Evolutionary conservation across 2,329 filamentous ascomycete genomes (phyloP).

Genomic region (Fusarium udum): DNA sequence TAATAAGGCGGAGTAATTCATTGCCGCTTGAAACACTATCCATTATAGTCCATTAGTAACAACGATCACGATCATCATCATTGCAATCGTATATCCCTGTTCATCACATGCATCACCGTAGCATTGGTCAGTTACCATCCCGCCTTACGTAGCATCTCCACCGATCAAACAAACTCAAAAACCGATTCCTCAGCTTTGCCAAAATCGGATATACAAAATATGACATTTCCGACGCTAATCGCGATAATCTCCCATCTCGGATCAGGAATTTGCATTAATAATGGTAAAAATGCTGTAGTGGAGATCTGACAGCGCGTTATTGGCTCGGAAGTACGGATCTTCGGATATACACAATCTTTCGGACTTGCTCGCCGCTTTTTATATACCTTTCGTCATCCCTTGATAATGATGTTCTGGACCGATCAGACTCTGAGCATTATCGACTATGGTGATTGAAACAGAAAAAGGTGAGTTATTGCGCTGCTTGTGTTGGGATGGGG

Average conservation of each 20-base stretch:
- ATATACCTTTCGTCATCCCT: constrained; percentile 2
- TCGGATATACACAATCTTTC: constrained; percentile 1
- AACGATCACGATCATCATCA: not conserved
- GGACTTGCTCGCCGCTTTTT: not conserved
- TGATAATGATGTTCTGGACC: not conserved
- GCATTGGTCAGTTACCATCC: not conserved
- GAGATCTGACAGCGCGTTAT: not conserved
- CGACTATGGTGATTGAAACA: not conserved
- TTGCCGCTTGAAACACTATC: not conserved
- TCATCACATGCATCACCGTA: not conserved
- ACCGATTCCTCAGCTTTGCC: not conserved
- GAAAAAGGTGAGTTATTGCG: constrained; percentile 4
- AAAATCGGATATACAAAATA: constrained; percentile 7
- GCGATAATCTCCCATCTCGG: constrained; percentile 2
- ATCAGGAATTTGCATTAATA: constrained; percentile 7
- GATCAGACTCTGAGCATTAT: not conserved
- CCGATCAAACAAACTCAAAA: not conserved
- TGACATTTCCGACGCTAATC: not conserved
- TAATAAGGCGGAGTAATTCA: not conserved
- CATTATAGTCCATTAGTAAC: not conserved
- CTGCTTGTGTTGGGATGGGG: accelerated
- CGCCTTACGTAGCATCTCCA: not conserved
- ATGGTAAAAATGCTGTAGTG: not conserved
- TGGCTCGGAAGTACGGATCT: constrained; percentile 23
- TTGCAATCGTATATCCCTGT: not conserved